Evolutionary conservation across 148 eudicot genomes (phyloP).

Genomic region (Nyssa sinensis): DNA sequence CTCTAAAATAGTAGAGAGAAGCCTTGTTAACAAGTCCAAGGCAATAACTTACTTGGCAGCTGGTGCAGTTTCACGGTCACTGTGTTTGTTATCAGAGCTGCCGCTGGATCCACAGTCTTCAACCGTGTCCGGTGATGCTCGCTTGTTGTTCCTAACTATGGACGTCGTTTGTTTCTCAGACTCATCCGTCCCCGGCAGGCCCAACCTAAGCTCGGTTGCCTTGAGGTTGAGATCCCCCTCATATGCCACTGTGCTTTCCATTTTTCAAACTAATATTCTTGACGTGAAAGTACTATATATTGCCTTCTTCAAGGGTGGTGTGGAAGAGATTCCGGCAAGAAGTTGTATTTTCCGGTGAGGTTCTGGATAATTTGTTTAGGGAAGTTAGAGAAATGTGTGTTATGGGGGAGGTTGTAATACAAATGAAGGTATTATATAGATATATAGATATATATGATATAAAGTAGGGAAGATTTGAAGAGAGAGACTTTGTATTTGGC

Average conservation of each 20-base stretch:
- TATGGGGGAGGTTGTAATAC: slow-evolving; percentile 11
- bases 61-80: slow-evolving; percentile 30
- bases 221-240: slow-evolving; percentile 38
- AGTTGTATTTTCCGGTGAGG: slow-evolving; percentile 14
- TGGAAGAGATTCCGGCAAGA: slow-evolving; percentile 8
- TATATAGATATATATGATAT: not conserved
- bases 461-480: not conserved
- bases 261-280: not conserved
- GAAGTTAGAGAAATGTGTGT: not conserved
- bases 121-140: slow-evolving; percentile 25
- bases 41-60: slow-evolving; percentile 51
- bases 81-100: not conserved
- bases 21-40: not conserved
- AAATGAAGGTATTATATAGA: slow-evolving; percentile 11
- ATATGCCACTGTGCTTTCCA: slow-evolving; percentile 23
- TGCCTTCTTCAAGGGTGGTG: not conserved
- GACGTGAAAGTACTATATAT: not conserved
- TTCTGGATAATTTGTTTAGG: not conserved
- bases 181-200: slow-evolving; percentile 48
- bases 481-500: not conserved
- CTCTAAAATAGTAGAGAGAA: not conserved
- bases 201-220: slow-evolving; percentile 56
- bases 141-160: slow-evolving; percentile 36
- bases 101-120: slow-evolving; percentile 8
- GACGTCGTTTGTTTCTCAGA: slow-evolving; percentile 16